Conservation (phyloP, 2,329 filamentous ascomycete species). For the Sclerotinia spermophila region DNA sequence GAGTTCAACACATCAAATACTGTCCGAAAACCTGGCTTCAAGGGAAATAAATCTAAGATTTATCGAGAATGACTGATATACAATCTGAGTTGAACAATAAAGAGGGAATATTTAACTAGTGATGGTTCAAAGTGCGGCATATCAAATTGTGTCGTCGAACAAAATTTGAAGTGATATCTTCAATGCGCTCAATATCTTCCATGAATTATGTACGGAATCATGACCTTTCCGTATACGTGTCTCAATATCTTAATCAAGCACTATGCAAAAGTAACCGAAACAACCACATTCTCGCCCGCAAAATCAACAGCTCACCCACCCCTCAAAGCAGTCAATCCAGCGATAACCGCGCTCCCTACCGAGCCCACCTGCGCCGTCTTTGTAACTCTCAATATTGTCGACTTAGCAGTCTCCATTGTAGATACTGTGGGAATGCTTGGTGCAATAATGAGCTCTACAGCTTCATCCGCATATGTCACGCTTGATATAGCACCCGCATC, state of each 20-base stretch:
- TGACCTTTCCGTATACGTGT: no score
- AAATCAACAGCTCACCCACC: constrained; percentile 20
- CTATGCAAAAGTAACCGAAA: constrained; percentile 29
- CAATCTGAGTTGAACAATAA: no score
- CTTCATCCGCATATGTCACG: constrained; percentile 38
- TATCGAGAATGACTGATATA: no score
- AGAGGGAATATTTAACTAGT: no score
- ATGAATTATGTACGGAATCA: no score
- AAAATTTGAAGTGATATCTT: no score
- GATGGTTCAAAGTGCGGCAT: no score
- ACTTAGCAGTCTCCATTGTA: constrained; percentile 2
- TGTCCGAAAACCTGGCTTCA: no score
- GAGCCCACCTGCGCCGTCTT: constrained; percentile 19
- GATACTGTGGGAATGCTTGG: constrained; percentile 16
- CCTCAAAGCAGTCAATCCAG: neutral
- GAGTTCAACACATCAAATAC: no score
- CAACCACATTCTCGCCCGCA: constrained; percentile 18
- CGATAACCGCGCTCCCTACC: constrained; percentile 2
- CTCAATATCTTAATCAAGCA: neutral
- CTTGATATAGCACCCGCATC: constrained; percentile 44
- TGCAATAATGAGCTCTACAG: constrained; percentile 13
- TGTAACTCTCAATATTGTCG: constrained; percentile 20
- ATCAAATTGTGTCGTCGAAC: no score
- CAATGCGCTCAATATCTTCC: no score
- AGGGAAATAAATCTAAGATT: no score